Percentiles rank a stretch among this genome's conserved stretches.
Conservation (phyloP, 768 basidiomycete species). For the Tulasnella sp. region DNA sequence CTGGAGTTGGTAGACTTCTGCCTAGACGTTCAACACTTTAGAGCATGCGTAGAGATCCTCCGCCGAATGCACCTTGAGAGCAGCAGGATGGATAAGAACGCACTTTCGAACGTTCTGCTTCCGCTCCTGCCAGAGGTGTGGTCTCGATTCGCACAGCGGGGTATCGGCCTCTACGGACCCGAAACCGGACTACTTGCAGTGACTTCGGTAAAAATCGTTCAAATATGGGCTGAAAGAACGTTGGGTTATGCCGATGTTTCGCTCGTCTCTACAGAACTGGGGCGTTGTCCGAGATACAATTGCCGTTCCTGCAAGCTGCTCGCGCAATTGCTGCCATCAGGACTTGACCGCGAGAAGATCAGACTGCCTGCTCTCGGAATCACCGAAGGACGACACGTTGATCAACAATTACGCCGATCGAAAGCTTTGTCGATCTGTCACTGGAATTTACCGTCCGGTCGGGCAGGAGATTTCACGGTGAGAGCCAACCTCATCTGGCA, state of each 20-base stretch:
- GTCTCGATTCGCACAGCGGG: not conserved
- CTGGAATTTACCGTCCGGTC: not conserved
- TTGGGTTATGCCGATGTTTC: not conserved
- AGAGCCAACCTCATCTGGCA: not conserved
- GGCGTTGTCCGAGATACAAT: not conserved
- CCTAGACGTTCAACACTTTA: not conserved
- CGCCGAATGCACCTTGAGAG: not conserved
- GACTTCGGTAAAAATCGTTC: not conserved
- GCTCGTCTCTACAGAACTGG: not conserved
- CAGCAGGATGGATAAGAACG: not conserved
- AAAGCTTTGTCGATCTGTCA: not conserved
- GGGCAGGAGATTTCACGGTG: not conserved
- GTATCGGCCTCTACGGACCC: not conserved
- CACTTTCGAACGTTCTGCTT: not conserved
- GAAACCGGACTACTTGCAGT: not conserved
- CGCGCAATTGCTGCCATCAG: not conserved
- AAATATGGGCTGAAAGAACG: not conserved
- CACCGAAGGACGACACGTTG: not conserved
- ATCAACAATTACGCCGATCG: not conserved
- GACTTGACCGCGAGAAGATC: not conserved
- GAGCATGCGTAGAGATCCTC: not conserved
- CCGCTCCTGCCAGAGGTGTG: not conserved
- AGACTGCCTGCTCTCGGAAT: not conserved
- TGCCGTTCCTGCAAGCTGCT: not conserved
- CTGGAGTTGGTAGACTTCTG: not conserved